These are phyloP conservation scores for Trypanosoma theileri DNA, from an alignment of 208 protist genomes.

Conservation along the genomic window DNA sequence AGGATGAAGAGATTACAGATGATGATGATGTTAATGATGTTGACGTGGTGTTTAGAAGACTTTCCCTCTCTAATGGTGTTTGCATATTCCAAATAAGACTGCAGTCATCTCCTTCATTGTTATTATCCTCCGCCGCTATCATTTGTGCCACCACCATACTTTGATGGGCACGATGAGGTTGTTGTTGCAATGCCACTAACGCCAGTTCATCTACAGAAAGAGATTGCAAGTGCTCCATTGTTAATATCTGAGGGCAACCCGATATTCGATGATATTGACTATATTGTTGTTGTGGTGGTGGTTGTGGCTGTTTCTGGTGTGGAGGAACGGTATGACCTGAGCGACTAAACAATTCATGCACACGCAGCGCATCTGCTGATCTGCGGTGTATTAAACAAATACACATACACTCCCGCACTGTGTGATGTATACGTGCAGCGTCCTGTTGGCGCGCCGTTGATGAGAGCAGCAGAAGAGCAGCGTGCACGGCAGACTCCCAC, in stretches of 20 bases:
- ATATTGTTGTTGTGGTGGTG: not conserved
- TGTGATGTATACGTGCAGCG: constrained; percentile 6
- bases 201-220: constrained; percentile 35
- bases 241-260: not conserved
- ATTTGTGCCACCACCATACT: constrained; percentile 29
- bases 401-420: constrained; percentile 40
- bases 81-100: not conserved
- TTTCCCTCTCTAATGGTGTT: not conserved
- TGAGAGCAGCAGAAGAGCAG: constrained; percentile 30
- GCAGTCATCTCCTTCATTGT: not conserved
- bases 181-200: constrained; percentile 31
- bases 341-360: constrained; percentile 41
- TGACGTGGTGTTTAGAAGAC: not conserved
- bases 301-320: not conserved
- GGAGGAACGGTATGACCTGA: constrained; percentile 23
- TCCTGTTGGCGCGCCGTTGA: constrained; percentile 2
- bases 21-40: not conserved
- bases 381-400: constrained; percentile 46
- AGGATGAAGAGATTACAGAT: too few species aligned
- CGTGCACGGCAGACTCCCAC: constrained; percentile 36
- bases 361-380: constrained; percentile 50
- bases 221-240: not conserved
- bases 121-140: constrained; percentile 34
- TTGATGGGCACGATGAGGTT: constrained; percentile 39
- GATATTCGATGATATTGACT: not conserved